Evolutionary conservation across 2,329 filamentous ascomycete genomes (phyloP), one percentile per base, ranked within the genome.

Genomic region (Microthyrium microscopicum): DNA sequence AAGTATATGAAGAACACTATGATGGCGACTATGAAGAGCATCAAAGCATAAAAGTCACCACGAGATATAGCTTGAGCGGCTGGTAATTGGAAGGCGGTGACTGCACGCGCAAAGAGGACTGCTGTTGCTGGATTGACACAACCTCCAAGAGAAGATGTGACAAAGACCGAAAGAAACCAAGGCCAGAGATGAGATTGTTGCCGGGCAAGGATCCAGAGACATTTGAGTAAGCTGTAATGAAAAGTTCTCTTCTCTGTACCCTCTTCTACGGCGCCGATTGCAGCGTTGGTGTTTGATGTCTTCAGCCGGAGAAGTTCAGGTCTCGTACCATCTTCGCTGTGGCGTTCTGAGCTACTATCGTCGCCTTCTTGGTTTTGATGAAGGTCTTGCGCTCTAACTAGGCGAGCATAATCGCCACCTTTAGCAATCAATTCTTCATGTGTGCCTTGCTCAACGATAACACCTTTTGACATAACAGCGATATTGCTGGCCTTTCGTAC

Each of bases 61-160:
- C 26, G 18, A 51, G 47, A 8, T 55, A 58, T 4, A 58, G 53
- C 29, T 74, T 70, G 8, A 54, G 57, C 4, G 54, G 51, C 2
- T 57, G 48, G 8, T 55, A 51, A 25, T 65, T 58, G 49, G 68
- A 74, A 1, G 64, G 60, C 37, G 61, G 66, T 64, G 28, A 76
- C 60, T 1, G 66, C 68, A 45, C 70, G 64, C 29, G 70, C 71
- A 38, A 76, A 73, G 26, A 76, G 65, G 4, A 72, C 52, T 13
- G 66, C 70, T 30, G 65, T 61, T 1, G 60, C 68, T 13, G 66
- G 65, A 46, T 72, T 51, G 29, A 57, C 50, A 1, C 68, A 57
- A 5, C 60, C 61, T 5, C 8, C 26, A 29, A 29, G 26, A 9
- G 13, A 8, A 29, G 11, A 29, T 29, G 8, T 16, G 13, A 15